Evolutionary conservation across 805 yeast genomes (phyloP).

Genomic region (Lachancea mirantina): DNA sequence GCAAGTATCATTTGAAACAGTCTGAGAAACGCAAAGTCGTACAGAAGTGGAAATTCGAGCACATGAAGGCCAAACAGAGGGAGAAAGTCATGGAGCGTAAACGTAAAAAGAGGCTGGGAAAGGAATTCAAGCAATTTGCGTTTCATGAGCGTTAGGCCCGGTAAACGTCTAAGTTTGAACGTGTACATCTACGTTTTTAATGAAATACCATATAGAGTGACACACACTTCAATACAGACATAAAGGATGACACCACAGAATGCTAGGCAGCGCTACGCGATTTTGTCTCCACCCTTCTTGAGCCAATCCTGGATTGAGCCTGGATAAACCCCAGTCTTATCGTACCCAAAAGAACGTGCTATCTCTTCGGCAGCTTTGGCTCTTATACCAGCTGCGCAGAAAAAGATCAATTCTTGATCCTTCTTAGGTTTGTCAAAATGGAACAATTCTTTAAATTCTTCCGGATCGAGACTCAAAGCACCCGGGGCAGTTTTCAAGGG

Average conservation of each 20-base stretch:
- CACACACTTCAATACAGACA: background rate
- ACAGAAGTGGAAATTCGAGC: slow-evolving; percentile 70
- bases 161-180: background rate
- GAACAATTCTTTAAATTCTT: slow-evolving; percentile 73
- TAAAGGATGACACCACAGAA: slow-evolving; percentile 1
- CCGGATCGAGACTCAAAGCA: slow-evolving; percentile 71
- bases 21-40: slow-evolving; percentile 66
- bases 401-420: slow-evolving; percentile 72
- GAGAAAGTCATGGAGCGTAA: slow-evolving; percentile 81
- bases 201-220: background rate
- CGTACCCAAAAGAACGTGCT: slow-evolving; percentile 85
- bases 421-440: slow-evolving; percentile 72
- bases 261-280: background rate
- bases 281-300: slow-evolving; percentile 13
- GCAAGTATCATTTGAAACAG: slow-evolving; percentile 53
- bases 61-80: slow-evolving; percentile 62
- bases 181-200: no score
- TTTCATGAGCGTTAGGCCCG: slow-evolving; percentile 34
- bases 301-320: slow-evolving; percentile 90
- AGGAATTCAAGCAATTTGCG: slow-evolving; percentile 56
- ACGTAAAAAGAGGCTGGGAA: slow-evolving; percentile 77
- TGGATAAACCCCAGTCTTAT: slow-evolving; percentile 71
- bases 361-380: slow-evolving; percentile 85
- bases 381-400: slow-evolving; percentile 90
- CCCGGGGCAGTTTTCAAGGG: slow-evolving; percentile 91